Conservation (phyloP, 768 basidiomycete species). For the Phaeolepiota aurea region DNA sequence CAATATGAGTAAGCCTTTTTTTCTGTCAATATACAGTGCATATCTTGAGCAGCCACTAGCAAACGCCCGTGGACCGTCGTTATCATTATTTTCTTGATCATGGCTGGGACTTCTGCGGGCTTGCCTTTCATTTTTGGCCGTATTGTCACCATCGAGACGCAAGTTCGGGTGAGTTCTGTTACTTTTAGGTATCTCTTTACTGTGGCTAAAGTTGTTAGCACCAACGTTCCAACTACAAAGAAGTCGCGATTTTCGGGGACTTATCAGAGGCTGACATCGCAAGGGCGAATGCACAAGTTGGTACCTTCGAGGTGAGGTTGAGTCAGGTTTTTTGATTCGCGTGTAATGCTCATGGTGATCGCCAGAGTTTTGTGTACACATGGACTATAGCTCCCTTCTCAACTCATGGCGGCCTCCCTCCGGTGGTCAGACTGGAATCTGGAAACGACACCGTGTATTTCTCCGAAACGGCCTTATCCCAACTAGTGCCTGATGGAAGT, state of each 20-base stretch:
- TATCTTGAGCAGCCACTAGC: slow-evolving; percentile 16
- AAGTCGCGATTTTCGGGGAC: slow-evolving; percentile 25
- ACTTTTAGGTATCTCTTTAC: background rate
- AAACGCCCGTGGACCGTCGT: slow-evolving; percentile 24
- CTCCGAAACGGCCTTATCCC: slow-evolving; percentile 23
- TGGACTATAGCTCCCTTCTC: slow-evolving; percentile 33
- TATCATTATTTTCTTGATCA: slow-evolving; percentile 25
- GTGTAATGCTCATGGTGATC: too few species aligned
- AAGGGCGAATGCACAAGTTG: slow-evolving; percentile 16
- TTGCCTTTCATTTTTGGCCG: slow-evolving; percentile 29
- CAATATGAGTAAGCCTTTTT: slow-evolving; percentile 26
- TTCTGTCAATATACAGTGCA: background rate
- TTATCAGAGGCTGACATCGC: slow-evolving; percentile 23
- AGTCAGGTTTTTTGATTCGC: too few species aligned
- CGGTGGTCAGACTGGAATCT: slow-evolving; percentile 23
- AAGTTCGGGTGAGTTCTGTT: slow-evolving; percentile 16
- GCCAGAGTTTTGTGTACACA: slow-evolving; percentile 23
- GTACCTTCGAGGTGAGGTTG: slow-evolving; percentile 18
- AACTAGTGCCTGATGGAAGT: slow-evolving; percentile 23
- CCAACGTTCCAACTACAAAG: slow-evolving; percentile 21
- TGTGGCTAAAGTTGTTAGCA: slow-evolving; percentile 14
- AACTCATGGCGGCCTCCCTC: slow-evolving; percentile 21
- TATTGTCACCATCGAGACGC: slow-evolving; percentile 22
- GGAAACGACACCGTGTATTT: slow-evolving; percentile 26
- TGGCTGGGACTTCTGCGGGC: slow-evolving; percentile 15